Evolutionary conservation across 768 basidiomycete species (phyloP).

Genomic region (Coprinopsis sp.): DNA sequence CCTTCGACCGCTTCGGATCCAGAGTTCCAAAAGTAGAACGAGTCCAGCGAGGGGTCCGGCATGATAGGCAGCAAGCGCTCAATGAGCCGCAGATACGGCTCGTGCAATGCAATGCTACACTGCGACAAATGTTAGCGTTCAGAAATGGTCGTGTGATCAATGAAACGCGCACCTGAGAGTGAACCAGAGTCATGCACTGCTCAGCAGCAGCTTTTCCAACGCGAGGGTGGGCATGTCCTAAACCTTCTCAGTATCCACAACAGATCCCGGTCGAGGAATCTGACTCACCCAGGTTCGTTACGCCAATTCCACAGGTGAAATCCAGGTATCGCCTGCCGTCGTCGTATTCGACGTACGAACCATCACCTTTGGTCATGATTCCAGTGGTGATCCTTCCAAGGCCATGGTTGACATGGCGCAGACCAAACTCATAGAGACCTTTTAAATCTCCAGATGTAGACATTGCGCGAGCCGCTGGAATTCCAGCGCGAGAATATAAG

Average conservation of each 20-base stretch:
- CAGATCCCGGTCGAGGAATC: neutral
- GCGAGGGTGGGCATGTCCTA: constrained; percentile 85
- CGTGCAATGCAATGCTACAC: constrained; percentile 88
- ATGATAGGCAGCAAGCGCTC: constrained; percentile 81
- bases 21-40: constrained; percentile 97
- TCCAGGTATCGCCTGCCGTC: constrained; percentile 76
- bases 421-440: constrained; percentile 36
- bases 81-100: constrained; percentile 83
- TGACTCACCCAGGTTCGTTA: constrained; percentile 69
- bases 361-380: constrained; percentile 62
- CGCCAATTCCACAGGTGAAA: constrained; percentile 86
- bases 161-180: constrained; percentile 55
- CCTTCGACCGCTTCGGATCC: constrained; percentile 93
- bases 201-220: constrained; percentile 86
- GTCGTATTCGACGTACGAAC: constrained; percentile 67
- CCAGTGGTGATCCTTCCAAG: constrained; percentile 45
- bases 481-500: too few relatives aligned
- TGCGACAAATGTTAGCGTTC: constrained; percentile 22
- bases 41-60: constrained; percentile 87
- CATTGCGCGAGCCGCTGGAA: constrained; percentile 1
- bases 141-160: too few relatives aligned
- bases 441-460: constrained; percentile 4
- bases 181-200: constrained; percentile 77
- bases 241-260: neutral
- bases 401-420: constrained; percentile 43